These are phyloP conservation scores for Chaetoscypha palmicola DNA, from an alignment of 2,329 filamentous ascomycete genomes.

Conservation along the genomic window DNA sequence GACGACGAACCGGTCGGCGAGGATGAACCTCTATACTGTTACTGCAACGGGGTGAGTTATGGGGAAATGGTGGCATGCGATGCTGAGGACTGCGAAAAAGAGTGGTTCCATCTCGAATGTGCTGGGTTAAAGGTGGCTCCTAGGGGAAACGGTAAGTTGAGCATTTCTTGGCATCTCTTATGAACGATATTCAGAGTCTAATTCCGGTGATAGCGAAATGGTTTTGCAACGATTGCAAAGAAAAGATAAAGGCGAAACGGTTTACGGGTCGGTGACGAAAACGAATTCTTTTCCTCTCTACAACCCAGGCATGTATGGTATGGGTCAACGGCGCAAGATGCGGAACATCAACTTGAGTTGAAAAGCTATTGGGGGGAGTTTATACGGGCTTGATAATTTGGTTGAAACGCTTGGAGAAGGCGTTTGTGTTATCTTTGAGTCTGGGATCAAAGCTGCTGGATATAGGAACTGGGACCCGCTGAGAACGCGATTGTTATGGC, in stretches of 20 bases:
- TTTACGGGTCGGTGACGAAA: slow-evolving; percentile 22
- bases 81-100: slow-evolving; percentile 61
- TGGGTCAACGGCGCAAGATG: too few species aligned
- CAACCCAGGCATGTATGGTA: too few species aligned
- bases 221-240: slow-evolving; percentile 30
- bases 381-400: too few species aligned
- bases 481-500: too few species aligned
- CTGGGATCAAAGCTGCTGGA: slow-evolving; percentile 1
- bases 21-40: slow-evolving; percentile 70
- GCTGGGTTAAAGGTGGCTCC: slow-evolving; percentile 73
- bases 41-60: slow-evolving; percentile 73
- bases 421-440: not conserved
- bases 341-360: too few species aligned
- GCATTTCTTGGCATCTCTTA: not conserved
- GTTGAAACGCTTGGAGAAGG: too few species aligned
- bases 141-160: slow-evolving; percentile 41
- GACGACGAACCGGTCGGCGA: slow-evolving; percentile 57
- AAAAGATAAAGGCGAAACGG: slow-evolving; percentile 24
- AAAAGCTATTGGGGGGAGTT: too few species aligned
- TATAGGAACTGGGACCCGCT: too few species aligned
- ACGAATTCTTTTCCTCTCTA: too few species aligned
- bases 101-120: slow-evolving; percentile 82
- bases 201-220: slow-evolving; percentile 24
- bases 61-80: slow-evolving; percentile 83
- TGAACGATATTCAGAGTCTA: not conserved